Evolutionary conservation across 1,139 yeast species (phyloP).

Genomic region (Blastobotrys persicus): DNA sequence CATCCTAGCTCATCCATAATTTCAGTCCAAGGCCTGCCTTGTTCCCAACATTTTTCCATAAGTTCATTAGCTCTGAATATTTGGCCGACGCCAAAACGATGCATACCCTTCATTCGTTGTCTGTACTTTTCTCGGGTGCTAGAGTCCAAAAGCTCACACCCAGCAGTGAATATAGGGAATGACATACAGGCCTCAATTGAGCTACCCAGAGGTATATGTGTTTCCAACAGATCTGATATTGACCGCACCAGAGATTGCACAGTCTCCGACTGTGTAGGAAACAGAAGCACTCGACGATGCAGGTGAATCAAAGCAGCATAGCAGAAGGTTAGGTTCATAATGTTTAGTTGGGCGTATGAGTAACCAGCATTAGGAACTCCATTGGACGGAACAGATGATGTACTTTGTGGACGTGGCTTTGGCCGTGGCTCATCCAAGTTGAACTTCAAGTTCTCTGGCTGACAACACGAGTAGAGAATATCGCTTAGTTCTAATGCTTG

Average conservation of each 20-base stretch:
- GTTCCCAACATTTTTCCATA: conserved; percentile 51
- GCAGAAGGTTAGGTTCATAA: conserved; percentile 52
- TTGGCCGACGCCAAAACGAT: conserved; percentile 47
- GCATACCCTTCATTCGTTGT: conserved; percentile 42
- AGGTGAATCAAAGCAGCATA: conserved; percentile 51
- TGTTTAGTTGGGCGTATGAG: conserved; percentile 37
- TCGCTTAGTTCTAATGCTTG: conserved; percentile 31
- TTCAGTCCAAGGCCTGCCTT: conserved; percentile 32
- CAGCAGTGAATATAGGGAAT: conserved; percentile 54
- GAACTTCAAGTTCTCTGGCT: conserved; percentile 9
- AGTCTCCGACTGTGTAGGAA: conserved; percentile 45
- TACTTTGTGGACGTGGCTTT: conserved; percentile 3
- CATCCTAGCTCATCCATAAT: conserved; percentile 32
- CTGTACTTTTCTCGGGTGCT: conserved; percentile 40
- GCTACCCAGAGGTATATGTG: conserved; percentile 44
- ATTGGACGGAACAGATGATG: not conserved
- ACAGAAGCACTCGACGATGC: conserved; percentile 48
- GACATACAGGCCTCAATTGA: conserved; percentile 54
- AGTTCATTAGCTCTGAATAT: conserved; percentile 45
- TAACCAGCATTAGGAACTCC: not conserved
- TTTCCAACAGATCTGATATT: conserved; percentile 41
- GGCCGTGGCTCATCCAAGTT: not conserved
- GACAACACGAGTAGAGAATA: conserved; percentile 27
- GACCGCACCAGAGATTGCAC: conserved; percentile 47
- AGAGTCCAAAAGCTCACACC: conserved; percentile 49